Conservation (phyloP, 495 filamentous ascomycete genomes). For the Penicillium canariense region DNA sequence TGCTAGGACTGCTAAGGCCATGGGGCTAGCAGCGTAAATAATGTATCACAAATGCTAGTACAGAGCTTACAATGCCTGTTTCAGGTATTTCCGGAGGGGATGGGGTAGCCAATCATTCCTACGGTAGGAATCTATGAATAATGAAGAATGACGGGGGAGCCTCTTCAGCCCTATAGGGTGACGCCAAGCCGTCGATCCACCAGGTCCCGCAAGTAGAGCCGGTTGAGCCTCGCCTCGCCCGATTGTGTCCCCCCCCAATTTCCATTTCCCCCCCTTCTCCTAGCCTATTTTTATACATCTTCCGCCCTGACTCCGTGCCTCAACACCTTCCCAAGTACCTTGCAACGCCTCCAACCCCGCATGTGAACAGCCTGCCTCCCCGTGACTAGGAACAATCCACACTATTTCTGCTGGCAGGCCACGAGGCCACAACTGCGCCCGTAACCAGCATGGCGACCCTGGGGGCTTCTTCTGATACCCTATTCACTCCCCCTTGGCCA, state of each 20-base stretch:
- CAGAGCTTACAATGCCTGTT: no score
- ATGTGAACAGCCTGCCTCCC: slow-evolving; percentile 11
- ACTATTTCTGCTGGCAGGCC: no score
- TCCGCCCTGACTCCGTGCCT: not conserved
- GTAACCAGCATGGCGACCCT: slow-evolving; percentile 12
- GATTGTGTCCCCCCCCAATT: not conserved
- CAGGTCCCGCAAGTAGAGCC: no score
- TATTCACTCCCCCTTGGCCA: slow-evolving; percentile 10
- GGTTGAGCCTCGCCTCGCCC: not conserved
- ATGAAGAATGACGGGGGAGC: no score
- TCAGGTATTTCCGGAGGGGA: no score
- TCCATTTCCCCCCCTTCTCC: slow-evolving; percentile 4
- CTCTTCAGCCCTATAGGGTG: slow-evolving; percentile 28
- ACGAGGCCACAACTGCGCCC: not conserved
- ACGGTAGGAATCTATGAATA: not conserved
- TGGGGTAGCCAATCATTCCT: no score
- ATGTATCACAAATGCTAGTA: no score
- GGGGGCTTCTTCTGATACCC: slow-evolving; percentile 19
- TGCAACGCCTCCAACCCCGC: not conserved
- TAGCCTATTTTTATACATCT: not conserved
- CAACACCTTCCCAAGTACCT: not conserved
- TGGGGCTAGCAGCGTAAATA: no score
- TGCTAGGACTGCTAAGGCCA: not conserved
- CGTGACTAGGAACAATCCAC: not conserved
- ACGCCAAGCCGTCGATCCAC: slow-evolving; percentile 15